A percentile compares a stretch with the other conserved stretches of the same genome.
phyloP scores from a whole-genome alignment of 495 filamentous ascomycete genomes.

The Podospora didyma region DNA sequence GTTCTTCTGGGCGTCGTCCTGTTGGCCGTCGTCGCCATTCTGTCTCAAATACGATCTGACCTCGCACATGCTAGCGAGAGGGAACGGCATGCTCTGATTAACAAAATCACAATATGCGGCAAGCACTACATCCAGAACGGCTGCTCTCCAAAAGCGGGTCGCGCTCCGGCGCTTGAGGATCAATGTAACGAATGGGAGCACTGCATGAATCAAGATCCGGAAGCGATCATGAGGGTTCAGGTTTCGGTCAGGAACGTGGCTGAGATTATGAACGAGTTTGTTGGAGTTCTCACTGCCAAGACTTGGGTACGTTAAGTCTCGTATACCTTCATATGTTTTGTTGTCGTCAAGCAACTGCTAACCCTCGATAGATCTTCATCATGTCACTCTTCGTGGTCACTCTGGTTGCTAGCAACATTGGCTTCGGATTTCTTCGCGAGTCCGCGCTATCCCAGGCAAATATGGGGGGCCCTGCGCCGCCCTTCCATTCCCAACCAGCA shows the following conservation, averaged over 20 bases:
- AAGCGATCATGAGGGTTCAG: slow-evolving; percentile 36
- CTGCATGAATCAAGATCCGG: slow-evolving; percentile 69
- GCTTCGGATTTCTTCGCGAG: slow-evolving; percentile 39
- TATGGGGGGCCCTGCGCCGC: slow-evolving; percentile 13
- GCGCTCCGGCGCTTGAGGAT: slow-evolving; percentile 67
- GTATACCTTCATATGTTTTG: slow-evolving; percentile 3
- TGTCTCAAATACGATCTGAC: slow-evolving; percentile 68
- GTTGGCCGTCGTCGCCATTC: slow-evolving; percentile 67
- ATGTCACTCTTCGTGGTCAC: slow-evolving; percentile 52
- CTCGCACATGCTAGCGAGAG: slow-evolving; percentile 66
- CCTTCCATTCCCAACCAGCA: slow-evolving; percentile 32
- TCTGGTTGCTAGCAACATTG: slow-evolving; percentile 54
- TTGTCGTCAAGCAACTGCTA: slow-evolving; percentile 6
- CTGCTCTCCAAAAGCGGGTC: slow-evolving; percentile 53
- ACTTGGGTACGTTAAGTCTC: slow-evolving; percentile 63
- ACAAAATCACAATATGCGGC: slow-evolving; percentile 67
- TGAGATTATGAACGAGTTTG: slow-evolving; percentile 45
- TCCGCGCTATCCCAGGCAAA: slow-evolving; percentile 14
- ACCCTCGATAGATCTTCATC: slow-evolving; percentile 44
- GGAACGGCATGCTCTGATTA: slow-evolving; percentile 58
- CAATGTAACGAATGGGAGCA: slow-evolving; percentile 74
- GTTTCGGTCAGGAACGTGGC: slow-evolving; percentile 41
- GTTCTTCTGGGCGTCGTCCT: slow-evolving; percentile 62
- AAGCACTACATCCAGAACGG: slow-evolving; percentile 67
- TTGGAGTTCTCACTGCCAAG: slow-evolving; percentile 42